Percentiles rank a stretch among this genome's conserved stretches.
phyloP scores from a whole-genome alignment of 495 filamentous ascomycete genomes.

The Chaetomium fimeti region DNA sequence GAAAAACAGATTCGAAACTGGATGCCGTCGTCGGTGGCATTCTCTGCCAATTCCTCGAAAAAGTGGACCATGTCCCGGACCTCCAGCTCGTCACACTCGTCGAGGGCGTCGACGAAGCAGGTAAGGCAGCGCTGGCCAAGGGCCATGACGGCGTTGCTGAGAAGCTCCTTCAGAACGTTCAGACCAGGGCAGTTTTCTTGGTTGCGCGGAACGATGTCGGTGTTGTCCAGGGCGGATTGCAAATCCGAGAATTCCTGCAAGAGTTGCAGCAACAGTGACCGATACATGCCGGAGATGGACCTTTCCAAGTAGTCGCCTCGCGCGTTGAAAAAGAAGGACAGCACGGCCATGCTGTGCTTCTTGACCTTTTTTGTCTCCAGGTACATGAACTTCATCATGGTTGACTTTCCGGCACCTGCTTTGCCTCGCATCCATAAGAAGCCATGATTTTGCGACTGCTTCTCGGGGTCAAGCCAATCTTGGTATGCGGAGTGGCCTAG shows the following conservation, averaged over 20 bases:
- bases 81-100: constrained; percentile 39
- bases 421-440: constrained; percentile 57
- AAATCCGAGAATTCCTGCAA: constrained; percentile 29
- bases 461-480: constrained; percentile 44
- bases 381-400: constrained; percentile 25
- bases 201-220: not conserved
- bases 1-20: constrained; percentile 45
- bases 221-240: constrained; percentile 27
- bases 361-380: constrained; percentile 27
- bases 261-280: constrained; percentile 45
- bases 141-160: constrained; percentile 27
- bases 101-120: constrained; percentile 45
- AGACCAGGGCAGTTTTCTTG: constrained; percentile 19
- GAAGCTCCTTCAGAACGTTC: constrained; percentile 27
- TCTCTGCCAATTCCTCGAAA: constrained; percentile 34
- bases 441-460: constrained; percentile 42
- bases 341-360: not conserved
- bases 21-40: constrained; percentile 9
- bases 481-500: constrained; percentile 39
- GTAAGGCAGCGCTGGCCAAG: constrained; percentile 25
- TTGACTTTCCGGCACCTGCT: constrained; percentile 53
- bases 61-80: constrained; percentile 37
- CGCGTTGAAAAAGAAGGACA: constrained; percentile 33
- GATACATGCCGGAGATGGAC: constrained; percentile 52
- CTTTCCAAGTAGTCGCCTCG: constrained; percentile 46